These are phyloP conservation scores for Candida koratica DNA, from an alignment of 805 yeast species.

Conservation along the genomic window DNA sequence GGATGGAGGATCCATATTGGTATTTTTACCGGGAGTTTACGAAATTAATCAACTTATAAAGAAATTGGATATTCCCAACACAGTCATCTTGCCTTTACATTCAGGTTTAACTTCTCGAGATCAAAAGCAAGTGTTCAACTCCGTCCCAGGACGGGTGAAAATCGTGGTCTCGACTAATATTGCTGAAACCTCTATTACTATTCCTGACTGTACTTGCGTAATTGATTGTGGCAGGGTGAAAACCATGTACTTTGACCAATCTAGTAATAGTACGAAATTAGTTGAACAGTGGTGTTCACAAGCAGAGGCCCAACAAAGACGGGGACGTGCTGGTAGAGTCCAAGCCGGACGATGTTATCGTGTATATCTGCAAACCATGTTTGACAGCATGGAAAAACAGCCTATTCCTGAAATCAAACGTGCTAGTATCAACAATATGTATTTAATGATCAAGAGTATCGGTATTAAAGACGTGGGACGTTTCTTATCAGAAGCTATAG, in stretches of 20 bases:
- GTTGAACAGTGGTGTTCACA: conserved; percentile 83
- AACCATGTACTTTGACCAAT: conserved; percentile 65
- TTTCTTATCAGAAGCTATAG: conserved; percentile 73
- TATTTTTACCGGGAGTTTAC: conserved; percentile 87
- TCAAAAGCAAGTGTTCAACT: conserved; percentile 69
- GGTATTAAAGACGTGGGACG: conserved; percentile 67
- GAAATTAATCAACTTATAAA: conserved; percentile 58
- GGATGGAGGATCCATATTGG: conserved; percentile 64
- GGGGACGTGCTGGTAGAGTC: conserved; percentile 99
- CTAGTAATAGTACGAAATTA: conserved; percentile 63
- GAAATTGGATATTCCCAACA: conserved; percentile 6
- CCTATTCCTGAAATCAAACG: conserved; percentile 90
- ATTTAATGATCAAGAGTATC: conserved; percentile 83
- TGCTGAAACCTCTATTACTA: conserved; percentile 96
- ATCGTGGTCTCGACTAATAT: conserved; percentile 88
- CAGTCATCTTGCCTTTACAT: conserved; percentile 65
- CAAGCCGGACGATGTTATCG: conserved; percentile 78
- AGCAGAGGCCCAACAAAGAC: conserved; percentile 85
- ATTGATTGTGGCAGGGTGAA: conserved; percentile 86
- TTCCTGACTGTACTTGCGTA: conserved; percentile 90
- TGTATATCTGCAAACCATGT: conserved; percentile 62
- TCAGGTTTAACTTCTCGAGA: conserved; percentile 82
- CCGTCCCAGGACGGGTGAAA: conserved; percentile 61
- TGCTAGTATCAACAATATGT: conserved; percentile 77
- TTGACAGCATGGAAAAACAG: conserved; percentile 54